These are phyloP conservation scores for Withania somnifera DNA, from an alignment of 305 asterid species.

Conservation along the genomic window DNA sequence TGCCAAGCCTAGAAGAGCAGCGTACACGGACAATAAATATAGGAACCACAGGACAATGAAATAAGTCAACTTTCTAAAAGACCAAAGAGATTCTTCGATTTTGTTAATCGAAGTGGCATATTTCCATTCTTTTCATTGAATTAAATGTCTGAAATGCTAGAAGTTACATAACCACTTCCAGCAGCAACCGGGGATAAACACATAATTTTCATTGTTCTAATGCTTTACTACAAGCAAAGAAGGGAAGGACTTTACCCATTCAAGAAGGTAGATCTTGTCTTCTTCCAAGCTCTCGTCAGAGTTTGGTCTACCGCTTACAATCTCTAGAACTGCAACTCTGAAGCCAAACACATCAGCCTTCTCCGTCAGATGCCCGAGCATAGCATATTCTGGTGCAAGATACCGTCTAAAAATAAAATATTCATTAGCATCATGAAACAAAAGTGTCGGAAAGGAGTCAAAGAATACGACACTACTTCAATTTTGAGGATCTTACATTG, in stretches of 20 bases:
- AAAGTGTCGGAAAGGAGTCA: not conserved
- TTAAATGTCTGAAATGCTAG: not conserved
- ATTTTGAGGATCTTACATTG: slow-evolving; percentile 38
- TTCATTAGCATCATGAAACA: not conserved
- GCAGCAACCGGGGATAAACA: not conserved
- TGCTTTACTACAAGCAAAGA: not conserved
- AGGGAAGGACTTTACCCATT: slow-evolving; percentile 44
- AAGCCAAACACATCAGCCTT: slow-evolving; percentile 70
- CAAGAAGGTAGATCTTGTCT: slow-evolving; percentile 59
- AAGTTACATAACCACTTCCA: not conserved
- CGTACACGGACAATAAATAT: not conserved
- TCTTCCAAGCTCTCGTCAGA: slow-evolving; percentile 43
- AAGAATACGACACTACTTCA: not conserved
- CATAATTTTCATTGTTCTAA: not conserved
- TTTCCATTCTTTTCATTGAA: not conserved
- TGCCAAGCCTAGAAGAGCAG: slow-evolving; percentile 62
- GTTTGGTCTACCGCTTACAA: slow-evolving; percentile 61
- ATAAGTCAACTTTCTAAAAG: not conserved
- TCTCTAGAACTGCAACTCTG: slow-evolving; percentile 70
- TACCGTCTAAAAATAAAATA: slow-evolving; percentile 44
- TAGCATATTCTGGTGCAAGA: slow-evolving; percentile 85
- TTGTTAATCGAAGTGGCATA: not conserved
- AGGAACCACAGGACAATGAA: not conserved
- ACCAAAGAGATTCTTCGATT: not conserved
- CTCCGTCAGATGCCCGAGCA: slow-evolving; percentile 77